Base-by-base conservation (phyloP, 1,139 yeast genomes). In the Chernovozyma sophiae-reginae region DNA sequence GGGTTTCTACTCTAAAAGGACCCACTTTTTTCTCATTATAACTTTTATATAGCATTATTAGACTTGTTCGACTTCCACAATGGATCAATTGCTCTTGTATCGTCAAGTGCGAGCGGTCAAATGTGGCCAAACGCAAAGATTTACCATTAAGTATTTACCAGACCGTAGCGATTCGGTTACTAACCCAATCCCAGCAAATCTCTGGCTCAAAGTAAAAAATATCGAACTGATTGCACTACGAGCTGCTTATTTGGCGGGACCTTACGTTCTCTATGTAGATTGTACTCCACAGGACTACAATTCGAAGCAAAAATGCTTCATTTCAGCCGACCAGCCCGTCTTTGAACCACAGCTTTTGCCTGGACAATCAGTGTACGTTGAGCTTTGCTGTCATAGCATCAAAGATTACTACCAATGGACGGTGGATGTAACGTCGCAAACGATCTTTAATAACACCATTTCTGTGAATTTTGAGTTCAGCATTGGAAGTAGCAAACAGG, bases 211-310 rank as follows among this genome's bases (percentile, higher is more conserved):
- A 45, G 74, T 92, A 28, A 79, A 78, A 48, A 92, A 92, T 56
- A 68, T 68, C 4, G 96, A 87, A 50, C 78, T 80, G 39, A 57
- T 86, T 10, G 79, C 96, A 0, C 62, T 86, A 48, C 61, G 97
- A 33, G 96, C 97, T 0, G 96, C 96, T 0, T 86, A 83, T 53
- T 62, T 92, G 19, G 81, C 89, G 30, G 98, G 97, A 0, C 98
- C 98, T 0, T 90, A 79, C 52, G 74, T 85, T n/a, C 56, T 92
- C 2, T 92, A 90, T 51, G 92, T 82, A 17, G 97, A 92, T 57
- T 80, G 94, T 36, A 63, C 81, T 34, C 72, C 86, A 1, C 74
- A 63, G 8, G 84, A 76, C 23, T 92, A 79, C 52, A 72, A 78
- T 37, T 81, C 77, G 42, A 62, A 73, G 19, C 61, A 68, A 33